phyloP scores from a whole-genome alignment of 108 stramenopile species.

The Pseudonitzschia multistriata region DNA sequence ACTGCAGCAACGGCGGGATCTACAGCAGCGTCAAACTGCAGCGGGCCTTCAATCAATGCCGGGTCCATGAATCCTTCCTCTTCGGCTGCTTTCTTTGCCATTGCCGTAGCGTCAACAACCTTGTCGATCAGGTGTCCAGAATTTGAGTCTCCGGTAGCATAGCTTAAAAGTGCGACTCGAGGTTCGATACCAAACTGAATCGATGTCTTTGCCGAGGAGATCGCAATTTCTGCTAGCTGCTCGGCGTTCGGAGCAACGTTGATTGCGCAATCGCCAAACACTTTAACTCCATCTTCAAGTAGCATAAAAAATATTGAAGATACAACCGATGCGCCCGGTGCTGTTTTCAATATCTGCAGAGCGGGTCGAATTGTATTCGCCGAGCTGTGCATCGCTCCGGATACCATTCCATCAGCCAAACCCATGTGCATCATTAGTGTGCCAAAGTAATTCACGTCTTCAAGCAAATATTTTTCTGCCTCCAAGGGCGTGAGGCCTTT shows the following conservation, averaged over 20 bases:
- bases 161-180: constrained; percentile 43
- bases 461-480: not conserved
- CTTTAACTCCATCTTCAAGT: constrained; percentile 31
- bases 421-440: constrained; percentile 40
- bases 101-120: constrained; percentile 34
- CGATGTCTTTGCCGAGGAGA: constrained; percentile 33
- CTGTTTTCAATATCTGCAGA: constrained; percentile 41
- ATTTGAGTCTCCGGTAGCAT: constrained; percentile 35
- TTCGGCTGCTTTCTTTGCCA: constrained; percentile 21
- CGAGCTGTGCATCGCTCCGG: constrained; percentile 39
- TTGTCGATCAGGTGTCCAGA: constrained; percentile 40
- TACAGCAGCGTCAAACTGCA: constrained; percentile 47
- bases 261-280: constrained; percentile 51
- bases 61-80: constrained; percentile 18
- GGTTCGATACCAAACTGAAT: constrained; percentile 43
- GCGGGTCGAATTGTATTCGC: constrained; percentile 46
- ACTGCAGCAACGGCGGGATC: constrained; percentile 31
- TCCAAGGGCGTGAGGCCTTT: constrained; percentile 38
- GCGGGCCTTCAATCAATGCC: constrained; percentile 42
- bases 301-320: constrained; percentile 50
- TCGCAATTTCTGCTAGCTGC: constrained; percentile 47
- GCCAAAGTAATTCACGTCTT: constrained; percentile 37
- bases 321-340: constrained; percentile 18
- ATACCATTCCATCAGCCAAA: constrained; percentile 43
- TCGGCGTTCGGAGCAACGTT: constrained; percentile 43